phyloP scores from a whole-genome alignment of 2,329 filamentous ascomycete species.

The Scedosporium apiospermum region DNA sequence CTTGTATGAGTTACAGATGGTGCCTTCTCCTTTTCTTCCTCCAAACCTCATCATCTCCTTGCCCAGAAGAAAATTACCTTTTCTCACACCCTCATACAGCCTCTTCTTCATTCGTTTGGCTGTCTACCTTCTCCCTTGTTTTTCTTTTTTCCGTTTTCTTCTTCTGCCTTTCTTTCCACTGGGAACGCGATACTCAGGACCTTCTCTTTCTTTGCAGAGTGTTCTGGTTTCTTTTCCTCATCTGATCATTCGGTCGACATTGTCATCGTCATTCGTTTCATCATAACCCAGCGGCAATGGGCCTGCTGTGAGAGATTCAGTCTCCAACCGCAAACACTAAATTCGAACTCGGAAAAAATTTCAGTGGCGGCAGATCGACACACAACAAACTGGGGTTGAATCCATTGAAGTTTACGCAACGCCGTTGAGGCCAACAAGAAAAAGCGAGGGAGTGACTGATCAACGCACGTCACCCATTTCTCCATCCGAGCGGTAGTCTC shows the following conservation, averaged over 20 bases:
- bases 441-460: too few species aligned
- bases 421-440: too few species aligned
- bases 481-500: too few species aligned
- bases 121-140: background rate
- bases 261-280: background rate
- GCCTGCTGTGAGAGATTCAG: too few species aligned
- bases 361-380: too few species aligned
- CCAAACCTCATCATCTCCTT: background rate
- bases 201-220: background rate
- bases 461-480: too few species aligned
- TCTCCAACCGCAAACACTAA: too few species aligned
- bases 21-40: conserved; percentile 16
- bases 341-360: too few species aligned
- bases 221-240: background rate
- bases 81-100: background rate
- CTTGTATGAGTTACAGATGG: conserved; percentile 2
- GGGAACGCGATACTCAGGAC: background rate
- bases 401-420: too few species aligned
- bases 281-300: too few species aligned
- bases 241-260: background rate
- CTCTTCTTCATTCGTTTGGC: conserved; percentile 10
- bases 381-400: too few species aligned
- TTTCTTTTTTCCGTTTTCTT: background rate
- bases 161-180: background rate
- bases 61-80: conserved; percentile 5